Percentiles rank a stretch among this genome's conserved stretches.
Evolutionary conservation across 768 basidiomycete genomes (phyloP).

Genomic region (Calocera viscosa): DNA sequence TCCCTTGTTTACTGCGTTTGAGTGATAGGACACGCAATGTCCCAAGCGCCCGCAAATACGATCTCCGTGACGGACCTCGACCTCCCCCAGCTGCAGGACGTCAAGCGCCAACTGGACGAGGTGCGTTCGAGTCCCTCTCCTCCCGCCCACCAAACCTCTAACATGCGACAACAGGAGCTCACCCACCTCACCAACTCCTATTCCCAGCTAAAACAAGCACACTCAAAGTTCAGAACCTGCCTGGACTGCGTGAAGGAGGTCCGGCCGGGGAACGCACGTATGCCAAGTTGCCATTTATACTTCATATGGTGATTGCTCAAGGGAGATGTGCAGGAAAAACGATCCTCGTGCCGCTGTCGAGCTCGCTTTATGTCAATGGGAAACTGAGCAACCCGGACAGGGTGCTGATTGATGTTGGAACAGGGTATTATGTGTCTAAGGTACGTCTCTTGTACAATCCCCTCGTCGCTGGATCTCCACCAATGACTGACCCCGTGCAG

Average conservation of each 20-base stretch:
- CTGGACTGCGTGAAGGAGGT: constrained; percentile 68
- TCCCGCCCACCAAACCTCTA: background rate
- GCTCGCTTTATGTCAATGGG: constrained; percentile 90
- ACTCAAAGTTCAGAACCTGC: constrained; percentile 82
- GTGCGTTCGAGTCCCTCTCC: constrained; percentile 38
- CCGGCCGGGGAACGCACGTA: constrained; percentile 47
- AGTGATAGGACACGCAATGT: background rate
- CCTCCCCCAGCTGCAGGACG: constrained; percentile 73
- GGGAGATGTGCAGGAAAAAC: constrained; percentile 51
- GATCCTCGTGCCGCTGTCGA: constrained; percentile 83
- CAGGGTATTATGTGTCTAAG: constrained; percentile 94
- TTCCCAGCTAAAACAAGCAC: constrained; percentile 82
- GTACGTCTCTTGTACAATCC: constrained; percentile 32
- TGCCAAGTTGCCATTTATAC: constrained; percentile 12
- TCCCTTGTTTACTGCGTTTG: background rate
- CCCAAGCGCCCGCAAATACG: constrained; percentile 44
- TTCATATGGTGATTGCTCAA: background rate
- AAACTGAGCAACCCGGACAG: constrained; percentile 69
- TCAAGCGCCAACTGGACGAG: constrained; percentile 85
- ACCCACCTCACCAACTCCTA: constrained; percentile 85
- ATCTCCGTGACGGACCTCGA: constrained; percentile 75
- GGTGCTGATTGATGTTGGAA: constrained; percentile 91
- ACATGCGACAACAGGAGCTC: constrained; percentile 52
- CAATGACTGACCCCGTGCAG: too few species aligned
- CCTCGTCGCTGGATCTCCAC: too few species aligned